These are phyloP conservation scores for Dictyostelium firmibasis DNA, from an alignment of 78 protist species.

Conservation along the genomic window DNA sequence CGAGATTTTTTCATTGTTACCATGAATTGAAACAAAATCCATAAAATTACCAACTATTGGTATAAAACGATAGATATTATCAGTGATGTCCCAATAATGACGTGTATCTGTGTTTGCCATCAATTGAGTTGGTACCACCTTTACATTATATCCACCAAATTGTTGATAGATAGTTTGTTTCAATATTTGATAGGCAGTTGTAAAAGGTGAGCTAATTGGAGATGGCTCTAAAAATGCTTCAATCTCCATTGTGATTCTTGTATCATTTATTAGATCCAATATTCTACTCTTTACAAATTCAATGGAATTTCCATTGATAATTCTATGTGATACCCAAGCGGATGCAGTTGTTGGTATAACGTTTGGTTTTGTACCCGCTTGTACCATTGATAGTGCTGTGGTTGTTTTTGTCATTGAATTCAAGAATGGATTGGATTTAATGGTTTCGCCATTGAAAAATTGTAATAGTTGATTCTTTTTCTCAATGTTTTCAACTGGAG, in stretches of 20 bases:
- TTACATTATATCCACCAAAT: conserved; percentile 4
- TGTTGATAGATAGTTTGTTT: background rate
- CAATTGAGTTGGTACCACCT: conserved; percentile 29
- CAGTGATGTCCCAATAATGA: conserved; percentile 30
- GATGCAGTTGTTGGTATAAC: background rate
- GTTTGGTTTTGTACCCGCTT: conserved; percentile 40
- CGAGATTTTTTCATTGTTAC: conserved; percentile 33
- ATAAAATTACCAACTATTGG: background rate
- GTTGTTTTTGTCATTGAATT: conserved; percentile 23
- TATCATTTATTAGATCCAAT: conserved; percentile 6
- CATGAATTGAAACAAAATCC: conserved; percentile 25
- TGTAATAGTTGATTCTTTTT: background rate
- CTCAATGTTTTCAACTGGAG: background rate
- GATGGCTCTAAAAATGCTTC: conserved; percentile 55
- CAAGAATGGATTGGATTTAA: background rate
- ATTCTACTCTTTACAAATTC: background rate
- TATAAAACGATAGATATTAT: conserved; percentile 31
- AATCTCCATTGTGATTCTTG: conserved; percentile 6
- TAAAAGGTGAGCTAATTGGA: background rate
- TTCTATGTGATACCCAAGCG: conserved; percentile 61
- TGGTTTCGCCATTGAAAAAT: background rate
- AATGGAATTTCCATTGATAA: background rate
- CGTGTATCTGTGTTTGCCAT: conserved; percentile 67
- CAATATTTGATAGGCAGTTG: background rate
- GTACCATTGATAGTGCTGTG: conserved; percentile 25